Evolutionary conservation across 1,284 basidiomycete species (phyloP), one percentile per base, ranked within the genome.

Genomic region (Cutaneotrichosporon dermatis): DNA sequence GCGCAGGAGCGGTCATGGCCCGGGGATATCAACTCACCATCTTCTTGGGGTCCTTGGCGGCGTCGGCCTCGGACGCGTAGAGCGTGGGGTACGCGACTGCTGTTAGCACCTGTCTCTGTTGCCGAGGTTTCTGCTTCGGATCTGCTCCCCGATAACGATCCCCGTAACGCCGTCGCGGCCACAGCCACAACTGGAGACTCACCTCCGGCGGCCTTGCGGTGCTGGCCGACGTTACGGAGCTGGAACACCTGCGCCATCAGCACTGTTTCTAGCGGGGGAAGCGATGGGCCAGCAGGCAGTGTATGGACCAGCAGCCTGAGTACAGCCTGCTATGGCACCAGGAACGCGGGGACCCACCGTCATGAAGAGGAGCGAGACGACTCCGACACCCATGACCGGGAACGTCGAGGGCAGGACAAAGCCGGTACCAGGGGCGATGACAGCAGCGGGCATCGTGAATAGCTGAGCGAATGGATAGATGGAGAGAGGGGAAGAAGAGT

Each of bases 11-110:
- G 25, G 25, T 25, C 25, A 25, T 25, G 25, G 25, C 25, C 25
- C 25, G 25, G 25, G 25, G 25, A 25, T 25, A 25, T 25, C 25
- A 25, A 66, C 70, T 49, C 42, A 69, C 71, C 51, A 61, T 58
- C 66, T 74, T 74, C 64, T 71, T 70, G 46, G 64, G 61, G 62
- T 76, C 72, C n/a, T 67, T 63, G n/a, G 59, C 60, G 33, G 74
- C 73, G 42, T 74, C 73, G 4, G 66, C 70, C 49, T 72, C 75
- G 11, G 66, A 51, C 9, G 66, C 73, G 61, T 75, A 74, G 34
- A 73, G 48, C 40, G 62, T 69, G 37, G 75, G 74, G 65, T 76
- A 76, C 35, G 59, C 55, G 41, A 76, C 73, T 49, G 41, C 4
- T 8, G 33, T 43, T 40, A 52, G 51, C 39, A 40, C 39, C 39